phyloP scores from a whole-genome alignment of 352 stramenopile genomes.

The Pythium aphanidermatum region DNA sequence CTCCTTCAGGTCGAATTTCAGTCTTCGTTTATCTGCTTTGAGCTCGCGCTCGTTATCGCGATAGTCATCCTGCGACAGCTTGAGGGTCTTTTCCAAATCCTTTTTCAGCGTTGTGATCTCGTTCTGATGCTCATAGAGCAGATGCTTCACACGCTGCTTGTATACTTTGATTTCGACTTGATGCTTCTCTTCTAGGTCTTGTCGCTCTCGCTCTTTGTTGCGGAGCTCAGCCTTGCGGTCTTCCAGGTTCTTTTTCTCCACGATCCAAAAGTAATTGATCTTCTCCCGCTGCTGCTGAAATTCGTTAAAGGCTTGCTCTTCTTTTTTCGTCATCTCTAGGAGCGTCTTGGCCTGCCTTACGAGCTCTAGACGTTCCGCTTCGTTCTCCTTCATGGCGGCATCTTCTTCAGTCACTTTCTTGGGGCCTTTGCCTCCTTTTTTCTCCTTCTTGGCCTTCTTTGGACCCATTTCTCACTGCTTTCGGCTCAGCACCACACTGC shows the following conservation, averaged over 20 bases:
- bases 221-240: conserved; percentile 88
- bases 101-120: conserved; percentile 89
- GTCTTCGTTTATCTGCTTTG: conserved; percentile 81
- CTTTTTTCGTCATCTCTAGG: conserved; percentile 76
- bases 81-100: conserved; percentile 85
- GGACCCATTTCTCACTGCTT: conserved; percentile 33
- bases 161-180: conserved; percentile 96
- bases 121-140: conserved; percentile 94
- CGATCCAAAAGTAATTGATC: conserved; percentile 97
- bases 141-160: conserved; percentile 95
- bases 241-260: conserved; percentile 95
- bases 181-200: conserved; percentile 94
- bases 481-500: neutral
- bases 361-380: conserved; percentile 63
- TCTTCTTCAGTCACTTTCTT: conserved; percentile 54
- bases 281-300: conserved; percentile 95
- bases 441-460: conserved; percentile 68
- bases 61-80: conserved; percentile 90
- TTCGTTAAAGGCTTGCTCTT: conserved; percentile 93
- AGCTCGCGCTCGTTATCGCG: conserved; percentile 79
- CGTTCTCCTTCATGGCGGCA: conserved; percentile 49
- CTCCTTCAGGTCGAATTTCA: conserved; percentile 91
- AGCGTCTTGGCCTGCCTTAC: conserved; percentile 74
- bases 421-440: conserved; percentile 37
- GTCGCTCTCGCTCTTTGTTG: conserved; percentile 93